Base-by-base conservation (phyloP, 345 rosid species). In the Heritiera fomes region DNA sequence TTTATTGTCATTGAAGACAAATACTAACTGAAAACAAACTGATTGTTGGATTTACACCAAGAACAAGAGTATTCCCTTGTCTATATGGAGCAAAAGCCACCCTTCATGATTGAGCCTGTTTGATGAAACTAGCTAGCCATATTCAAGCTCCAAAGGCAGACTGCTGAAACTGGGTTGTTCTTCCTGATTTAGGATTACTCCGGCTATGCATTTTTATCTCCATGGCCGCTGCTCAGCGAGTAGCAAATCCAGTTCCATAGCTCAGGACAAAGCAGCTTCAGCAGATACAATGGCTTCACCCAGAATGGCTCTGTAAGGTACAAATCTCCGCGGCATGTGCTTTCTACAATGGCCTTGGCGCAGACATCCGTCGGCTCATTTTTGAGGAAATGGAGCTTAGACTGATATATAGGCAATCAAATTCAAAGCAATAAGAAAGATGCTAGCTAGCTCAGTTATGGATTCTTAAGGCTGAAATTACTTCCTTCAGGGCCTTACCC, bases 271-370 rank as follows among this genome's bases (percentile, higher is more conserved):
- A 83, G 47, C 50, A 71, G 61, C 81, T 68, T 86, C 64, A 72
- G 49, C 8, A 17, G 47, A 43, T 43, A 75, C 38, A 43, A 18
- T 59, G 46, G 7, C 74, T 80, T 67, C 15, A 90, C 68, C 91
- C 90, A 86, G 6, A 84, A 63, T 1, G 92, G 91, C 75, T 87
- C 87, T 7, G 82, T 70, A 67, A 90, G 30, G 83, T 86, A 79
- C 70, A 55, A 78, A 70, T 88, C 91, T 69, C 92, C 90, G 1
- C 87, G 80, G 81, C 91, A 83, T 7, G 79, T 86, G 3, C 92
- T 85, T 60, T 65, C 78, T 69, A 89, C 79, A 41, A 89, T 85
- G n/a, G 79, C 87, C 77, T 75, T 85, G 0, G 85, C 86, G 4
- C 88, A 87, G 17, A 3, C 66, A 61, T 61, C 18, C 70, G 83